Base-by-base conservation (phyloP, 2,329 filamentous ascomycete genomes). In the Paecilomyces dactylethromorphus region DNA sequence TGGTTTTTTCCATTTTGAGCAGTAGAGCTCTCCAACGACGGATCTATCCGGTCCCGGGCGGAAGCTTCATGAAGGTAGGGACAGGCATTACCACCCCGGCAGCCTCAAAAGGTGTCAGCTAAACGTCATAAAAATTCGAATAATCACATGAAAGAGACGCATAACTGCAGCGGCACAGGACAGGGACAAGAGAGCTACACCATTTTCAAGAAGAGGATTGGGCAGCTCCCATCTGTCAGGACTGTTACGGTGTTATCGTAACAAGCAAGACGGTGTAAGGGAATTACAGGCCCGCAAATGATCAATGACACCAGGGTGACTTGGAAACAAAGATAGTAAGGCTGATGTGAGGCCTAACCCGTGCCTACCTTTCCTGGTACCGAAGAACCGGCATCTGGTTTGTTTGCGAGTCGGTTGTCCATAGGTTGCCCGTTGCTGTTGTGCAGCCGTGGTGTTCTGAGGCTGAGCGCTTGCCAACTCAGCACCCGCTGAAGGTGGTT, bases 41-140 rank as follows among this genome's bases (percentile, higher is more conserved):
- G 22, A 50, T 60, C 53, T 24, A 62, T 65, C 49, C 60, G 59
- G 53, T 65, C 61, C 49, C 57, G 45, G 52, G 61, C 61, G 54
- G 65, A 61, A 59, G 58, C 64, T 68, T 78, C 76, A 66, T 84
- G 82, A 62, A 76, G 66, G 68, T 78, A 84, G 32, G 75, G 78
- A 65, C 82, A 84, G 55, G 75, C 67, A 63, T 76, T 72, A 57
- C 82, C 82, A 61, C 79, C 76, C 66, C 81, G 75, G 70, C 82
- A 84, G 60, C 82, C 79, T 81, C 62, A 45, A 57, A 22, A 13
- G 35, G 57, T 49, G 60, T 73, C 57, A 72, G 70, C 52, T 55
- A 10, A 53, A 32, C 35, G 50, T 57, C 52, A 59, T 55, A 54
- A 52, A 59, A 56, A 26, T 55, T 56, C 58, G 49, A 57, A 35